Base-by-base conservation (phyloP, 768 basidiomycete genomes). In the Suillus sp. region DNA sequence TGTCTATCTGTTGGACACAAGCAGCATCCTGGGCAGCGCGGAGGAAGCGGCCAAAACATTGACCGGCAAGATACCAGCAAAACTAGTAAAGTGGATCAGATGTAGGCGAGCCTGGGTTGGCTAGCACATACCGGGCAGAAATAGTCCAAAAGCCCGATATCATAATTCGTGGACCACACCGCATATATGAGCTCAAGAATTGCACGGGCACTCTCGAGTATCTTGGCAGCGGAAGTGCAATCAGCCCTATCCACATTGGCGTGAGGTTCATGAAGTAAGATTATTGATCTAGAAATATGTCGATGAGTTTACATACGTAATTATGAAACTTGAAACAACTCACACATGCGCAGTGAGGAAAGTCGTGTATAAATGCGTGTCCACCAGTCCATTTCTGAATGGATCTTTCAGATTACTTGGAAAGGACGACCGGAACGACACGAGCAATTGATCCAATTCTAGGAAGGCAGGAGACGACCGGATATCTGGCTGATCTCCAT, bases 241-340 rank as follows among this genome's bases (percentile, higher is more conserved):
- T 84, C 84, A 20, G 80, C 79, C 53, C 74, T 77, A 30, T 79
- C 78, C 54, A 89, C 78, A 63, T 85, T 83, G 20, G 90, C 89
- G 69, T 91, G 90, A 3, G 90, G 89, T 66, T 93, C 91, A 67
- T 92, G 91, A 47, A 93, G 75, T 22, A 91, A 78, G 59, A 93
- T 88, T 16, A 78, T 84, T 7, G 88, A 84, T 14, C 91, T 93
- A 66, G 53, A 37, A 67, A 34, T 32, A 40, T 16, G 55, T 30
- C 53, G 54, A 20, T 53, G 9, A 72, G 77, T 65, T 73, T 82
- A 77, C 13, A 78, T 11, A 11, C 7, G 11, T 27, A 3, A 13
- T 27, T 18, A 56, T 18, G 30, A 20, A 40, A 27, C 25, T 40
- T 60, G 40, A 20, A n/a, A 34, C 9, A 14, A 72, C 77, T 42